These are phyloP conservation scores for Spergularia bocconei DNA, from an alignment of 148 eudicot species.

Conservation along the genomic window DNA sequence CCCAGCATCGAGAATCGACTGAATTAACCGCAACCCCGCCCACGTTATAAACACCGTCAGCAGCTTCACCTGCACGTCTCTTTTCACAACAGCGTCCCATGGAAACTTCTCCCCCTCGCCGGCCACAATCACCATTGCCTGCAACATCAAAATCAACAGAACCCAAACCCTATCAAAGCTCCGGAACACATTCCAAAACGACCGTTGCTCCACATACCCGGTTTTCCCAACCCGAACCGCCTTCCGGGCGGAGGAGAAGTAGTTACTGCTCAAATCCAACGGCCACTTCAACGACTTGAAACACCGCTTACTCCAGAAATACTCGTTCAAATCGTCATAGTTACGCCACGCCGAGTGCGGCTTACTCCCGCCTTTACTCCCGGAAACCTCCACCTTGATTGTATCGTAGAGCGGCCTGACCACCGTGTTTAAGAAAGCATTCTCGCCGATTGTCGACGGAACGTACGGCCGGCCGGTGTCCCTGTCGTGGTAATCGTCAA, in stretches of 20 bases:
- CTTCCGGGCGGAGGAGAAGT: conserved; percentile 29
- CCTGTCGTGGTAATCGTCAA: conserved; percentile 45
- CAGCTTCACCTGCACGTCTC: conserved; percentile 67
- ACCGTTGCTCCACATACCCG: conserved; percentile 91
- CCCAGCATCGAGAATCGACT: conserved; percentile 87
- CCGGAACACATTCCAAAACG: conserved; percentile 90
- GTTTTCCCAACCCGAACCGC: conserved; percentile 71
- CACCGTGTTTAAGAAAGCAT: conserved; percentile 46
- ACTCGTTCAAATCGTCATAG: conserved; percentile 93
- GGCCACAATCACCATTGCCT: conserved; percentile 69
- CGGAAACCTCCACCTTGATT: conserved; percentile 51
- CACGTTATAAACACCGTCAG: conserved; percentile 79
- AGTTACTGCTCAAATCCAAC: conserved; percentile 49
- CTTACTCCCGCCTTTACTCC: conserved; percentile 66
- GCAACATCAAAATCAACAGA: conserved; percentile 62
- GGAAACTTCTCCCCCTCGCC: conserved; percentile 43
- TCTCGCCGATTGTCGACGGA: conserved; percentile 46
- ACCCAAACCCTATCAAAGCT: conserved; percentile 92
- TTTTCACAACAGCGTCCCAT: conserved; percentile 53
- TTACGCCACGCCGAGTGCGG: conserved; percentile 97
- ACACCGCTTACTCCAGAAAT: conserved; percentile 82
- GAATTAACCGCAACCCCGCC: conserved; percentile 67
- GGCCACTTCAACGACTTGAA: conserved; percentile 78
- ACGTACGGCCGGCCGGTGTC: conserved; percentile 54
- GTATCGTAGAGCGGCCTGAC: conserved; percentile 56